phyloP scores from a whole-genome alignment of 208 protist genomes.

The Novymonas esmeraldas region DNA sequence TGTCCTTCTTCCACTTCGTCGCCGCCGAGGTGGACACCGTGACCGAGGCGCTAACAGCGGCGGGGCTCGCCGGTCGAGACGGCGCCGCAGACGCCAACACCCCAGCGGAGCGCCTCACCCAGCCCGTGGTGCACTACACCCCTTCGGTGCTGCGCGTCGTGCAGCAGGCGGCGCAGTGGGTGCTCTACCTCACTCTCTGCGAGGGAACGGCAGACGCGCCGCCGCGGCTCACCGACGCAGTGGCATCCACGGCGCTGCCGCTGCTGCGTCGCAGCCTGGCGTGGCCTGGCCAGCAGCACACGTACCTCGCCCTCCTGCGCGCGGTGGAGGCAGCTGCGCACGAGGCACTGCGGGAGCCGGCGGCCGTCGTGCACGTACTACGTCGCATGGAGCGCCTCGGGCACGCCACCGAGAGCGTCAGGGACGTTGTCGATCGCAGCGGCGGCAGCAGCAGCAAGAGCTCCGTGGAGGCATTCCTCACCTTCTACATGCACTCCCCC shows the following conservation, averaged over 20 bases:
- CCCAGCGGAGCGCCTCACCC: constrained; percentile 36
- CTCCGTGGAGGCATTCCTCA: constrained; percentile 19
- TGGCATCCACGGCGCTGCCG: background rate
- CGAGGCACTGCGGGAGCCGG: constrained; percentile 27
- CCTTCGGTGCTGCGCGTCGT: constrained; percentile 30
- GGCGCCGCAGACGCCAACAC: constrained; percentile 20
- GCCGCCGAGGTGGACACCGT: constrained; percentile 41
- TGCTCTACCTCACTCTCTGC: constrained; percentile 55
- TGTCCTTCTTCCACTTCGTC: constrained; percentile 18
- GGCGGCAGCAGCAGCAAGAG: background rate
- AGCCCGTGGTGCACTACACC: constrained; percentile 31
- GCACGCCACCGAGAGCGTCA: background rate
- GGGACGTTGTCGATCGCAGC: background rate
- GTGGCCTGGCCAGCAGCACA: constrained; percentile 20
- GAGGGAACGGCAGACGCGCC: constrained; percentile 38
- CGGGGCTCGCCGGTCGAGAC: background rate
- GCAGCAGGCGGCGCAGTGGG: constrained; percentile 46
- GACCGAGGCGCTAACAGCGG: constrained; percentile 18
- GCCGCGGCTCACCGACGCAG: background rate
- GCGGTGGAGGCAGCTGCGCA: constrained; percentile 28
- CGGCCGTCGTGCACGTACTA: constrained; percentile 26
- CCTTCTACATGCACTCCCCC: constrained; percentile 23
- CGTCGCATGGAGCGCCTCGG: constrained; percentile 19
- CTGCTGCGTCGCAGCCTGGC: constrained; percentile 29
- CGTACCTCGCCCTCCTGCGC: constrained; percentile 22